Base-by-base conservation (phyloP, 75 land plant species). In the Sequoia sempervirens region DNA sequence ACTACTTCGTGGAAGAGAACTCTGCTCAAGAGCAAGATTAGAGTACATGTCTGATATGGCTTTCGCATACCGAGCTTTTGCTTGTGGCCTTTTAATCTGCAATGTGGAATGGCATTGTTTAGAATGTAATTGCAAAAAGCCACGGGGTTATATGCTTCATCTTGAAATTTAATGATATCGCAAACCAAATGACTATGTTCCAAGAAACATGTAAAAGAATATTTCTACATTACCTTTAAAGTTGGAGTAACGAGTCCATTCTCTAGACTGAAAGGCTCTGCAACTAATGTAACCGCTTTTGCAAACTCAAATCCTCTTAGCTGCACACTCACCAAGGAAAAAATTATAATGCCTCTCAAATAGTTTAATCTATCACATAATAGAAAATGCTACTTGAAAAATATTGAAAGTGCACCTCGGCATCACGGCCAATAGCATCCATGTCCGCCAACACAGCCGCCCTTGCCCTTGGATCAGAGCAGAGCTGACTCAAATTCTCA, bases 301-400 rank as follows among this genome's bases (percentile, higher is more conserved):
- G 89, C 99, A 87, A 91, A 97, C 87, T 97, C 99, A 89, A 97
- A 97, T 34, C 99, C 99, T 85, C 99, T 93, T 83, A 97, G 85
- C 99, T 97, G 94, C 30, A 3, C 72, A 50, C 37, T 34, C 37
- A 53, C 56, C 23, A 5, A 17, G 17, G 17, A 2, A 53, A 38
- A 14, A 30, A 34, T 54, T 34, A 54, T 8, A 14, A 38, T 26
- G 14, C 68, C 20, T 54, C 20, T 54, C 7, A 14, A 32, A 56
- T 14, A 32, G 13, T 36, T 38, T 20, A 18, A 15, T 12, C 26
- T 32, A 28, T 20, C 66, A 28, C 34, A 30, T 32, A 15, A 80
- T 84, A 26, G 37, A 50, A n/a, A 45, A 43, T 78, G 9, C 2
- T 30, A 15, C 32, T 70, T 70, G 28, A 80, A 76, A 43, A 40